Evolutionary conservation across 1,139 yeast species (phyloP), one percentile per base, ranked within the genome.

Genomic region (Hanseniaspora sp.): DNA sequence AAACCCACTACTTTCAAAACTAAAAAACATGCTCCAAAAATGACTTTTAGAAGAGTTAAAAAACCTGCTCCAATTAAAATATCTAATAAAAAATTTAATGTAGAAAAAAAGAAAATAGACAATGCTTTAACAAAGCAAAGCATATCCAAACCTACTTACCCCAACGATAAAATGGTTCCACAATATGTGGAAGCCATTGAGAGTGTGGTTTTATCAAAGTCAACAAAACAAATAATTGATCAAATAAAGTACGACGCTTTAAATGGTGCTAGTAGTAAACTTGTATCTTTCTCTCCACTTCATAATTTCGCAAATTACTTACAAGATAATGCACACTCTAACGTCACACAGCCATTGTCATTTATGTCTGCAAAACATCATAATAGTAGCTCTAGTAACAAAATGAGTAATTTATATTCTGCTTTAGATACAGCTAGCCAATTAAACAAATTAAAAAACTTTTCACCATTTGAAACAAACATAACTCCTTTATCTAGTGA

Each of bases 201-300:
- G 5, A 39, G 35, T n/a, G 18, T 38, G 6, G 34, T 53, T 9
- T n/a, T 53, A n/a, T 29, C 56, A 9, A 51, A 45, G 18, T 54
- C 56, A 2, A 54, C 56, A 9, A 48, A 18, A 15, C 46, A 40
- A 12, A 51, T 49, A 1, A 46, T 54, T 13, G 56, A 54, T 40
- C 53, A 54, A 29, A 54, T 54, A 12, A 54, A 45, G 15, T 46
- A 54, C 6, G 52, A 48, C n/a, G 56, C 52, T 1, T 23, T 54
- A 7, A 54, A 54, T 45, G 45, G 48, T 12, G 12, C 8, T 9
- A 37, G 30, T 17, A 44, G 43, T 7, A 48, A 46, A 11, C 33
- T 54, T 23, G n/a, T 35, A 7, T 39, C 41, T 7, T 54, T 54
- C 33, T 54, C 56, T 9, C 56, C 56, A 33, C 7, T 48, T 3